Evolutionary conservation across 495 filamentous ascomycete species (phyloP), one percentile per base, ranked within the genome.

Genomic region (Extremus antarcticus): DNA sequence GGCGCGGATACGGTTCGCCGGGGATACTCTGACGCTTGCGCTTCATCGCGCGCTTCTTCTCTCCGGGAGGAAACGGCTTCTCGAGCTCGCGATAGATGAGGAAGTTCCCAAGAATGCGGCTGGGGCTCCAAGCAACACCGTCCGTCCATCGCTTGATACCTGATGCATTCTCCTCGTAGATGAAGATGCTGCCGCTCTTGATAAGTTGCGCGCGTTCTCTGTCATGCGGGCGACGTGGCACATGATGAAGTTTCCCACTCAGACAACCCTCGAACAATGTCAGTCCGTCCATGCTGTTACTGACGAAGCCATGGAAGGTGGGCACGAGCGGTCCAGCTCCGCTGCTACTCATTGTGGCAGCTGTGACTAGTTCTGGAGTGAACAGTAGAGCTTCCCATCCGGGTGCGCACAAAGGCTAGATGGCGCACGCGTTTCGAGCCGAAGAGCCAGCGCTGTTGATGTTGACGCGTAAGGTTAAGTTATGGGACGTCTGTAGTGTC

Each of bases 111-210:
- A 92, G 70, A 32, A 95, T 90, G 16, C 90, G 83, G 66, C 89
- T 94, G 0, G 90, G 89, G 62, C 86, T 91, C 90, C 90, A 95
- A 17, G 81, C 80, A 13, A 87, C 77, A 1, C 89, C 88, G 66
- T 96, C 90, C 0, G 90, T 95, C 90, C 90, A 95, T 40, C 90
- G 78, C 71, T 91, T 94, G 69, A 95, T 94, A 1, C 86, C 87
- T 0, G 89, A 91, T 0, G 85, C 81, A 53, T 85, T 81, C 65
- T 94, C 88, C 64, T 92, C 87, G 69, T 94, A 95, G 59, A 95
- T 85, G 66, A 95, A 91, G 11, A 94, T 78, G 51, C 84, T 83
- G 21, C 90, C 90, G 63, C 87, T 94, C 54, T 75, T 78, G 61
- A 95, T 90, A 40, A 91, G 74, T 16, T 74, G 66, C 9, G 72